Evolutionary conservation across 352 stramenopile genomes (phyloP).

Genomic region (Phytophthora chlamydospora): DNA sequence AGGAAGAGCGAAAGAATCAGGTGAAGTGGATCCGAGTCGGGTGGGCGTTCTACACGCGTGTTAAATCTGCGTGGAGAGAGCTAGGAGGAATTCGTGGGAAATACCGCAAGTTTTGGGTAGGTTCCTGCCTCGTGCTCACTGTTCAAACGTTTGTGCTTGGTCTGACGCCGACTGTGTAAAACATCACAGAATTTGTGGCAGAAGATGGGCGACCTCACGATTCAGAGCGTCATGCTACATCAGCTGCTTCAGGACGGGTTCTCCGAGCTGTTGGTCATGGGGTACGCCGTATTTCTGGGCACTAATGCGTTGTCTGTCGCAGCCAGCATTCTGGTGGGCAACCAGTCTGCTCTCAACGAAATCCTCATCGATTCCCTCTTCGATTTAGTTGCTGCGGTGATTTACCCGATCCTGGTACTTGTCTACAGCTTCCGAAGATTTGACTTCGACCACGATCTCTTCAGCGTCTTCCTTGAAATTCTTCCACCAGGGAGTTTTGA

Average conservation of each 20-base stretch:
- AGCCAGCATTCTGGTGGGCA: slow-evolving; percentile 13
- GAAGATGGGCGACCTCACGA: slow-evolving; percentile 27
- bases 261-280: slow-evolving; percentile 17
- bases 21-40: no score
- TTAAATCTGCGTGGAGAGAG: slow-evolving; percentile 1
- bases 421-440: slow-evolving; percentile 31
- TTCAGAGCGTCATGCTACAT: slow-evolving; percentile 28
- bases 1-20: no score
- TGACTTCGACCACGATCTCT: slow-evolving; percentile 31
- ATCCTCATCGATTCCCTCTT: slow-evolving; percentile 38
- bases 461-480: slow-evolving; percentile 20
- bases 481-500: slow-evolving; percentile 5
- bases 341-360: slow-evolving; percentile 24
- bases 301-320: slow-evolving; percentile 23
- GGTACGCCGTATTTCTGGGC: slow-evolving; percentile 24
- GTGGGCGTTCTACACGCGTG: background rate
- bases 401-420: slow-evolving; percentile 28
- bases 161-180: background rate
- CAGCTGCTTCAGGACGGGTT: slow-evolving; percentile 23
- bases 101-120: slow-evolving; percentile 41
- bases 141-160: slow-evolving; percentile 1
- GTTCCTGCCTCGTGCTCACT: slow-evolving; percentile 8
- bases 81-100: slow-evolving; percentile 22
- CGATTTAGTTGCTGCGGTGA: slow-evolving; percentile 34
- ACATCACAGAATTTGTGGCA: slow-evolving; percentile 36